Evolutionary conservation across 371 early-diverging fungal genomes (phyloP).

Genomic region (Syncephalastrum contaminatum): DNA sequence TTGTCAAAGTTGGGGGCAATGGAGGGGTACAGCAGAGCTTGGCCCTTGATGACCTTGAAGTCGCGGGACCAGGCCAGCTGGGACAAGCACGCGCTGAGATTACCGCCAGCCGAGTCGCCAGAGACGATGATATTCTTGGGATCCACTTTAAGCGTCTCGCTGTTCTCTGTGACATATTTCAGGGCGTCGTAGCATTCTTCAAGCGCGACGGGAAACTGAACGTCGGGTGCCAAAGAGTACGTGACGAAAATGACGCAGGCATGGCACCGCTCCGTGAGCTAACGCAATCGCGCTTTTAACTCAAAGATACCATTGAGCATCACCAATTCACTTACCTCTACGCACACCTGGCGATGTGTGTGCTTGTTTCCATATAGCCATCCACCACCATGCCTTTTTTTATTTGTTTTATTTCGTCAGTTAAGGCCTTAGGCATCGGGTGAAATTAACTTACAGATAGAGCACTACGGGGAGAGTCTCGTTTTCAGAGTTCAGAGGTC

Average conservation of each 20-base stretch:
- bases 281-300: too few species aligned
- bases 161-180: conserved; percentile 4
- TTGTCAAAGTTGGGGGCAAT: neutral
- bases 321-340: too few species aligned
- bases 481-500: conserved; percentile 13
- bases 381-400: conserved; percentile 20
- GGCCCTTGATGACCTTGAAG: conserved; percentile 6
- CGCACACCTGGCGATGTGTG: conserved; percentile 6
- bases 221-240: conserved; percentile 9
- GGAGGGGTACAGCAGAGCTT: conserved; percentile 9
- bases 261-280: too few species aligned
- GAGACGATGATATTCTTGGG: conserved; percentile 12
- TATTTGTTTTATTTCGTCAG: neutral
- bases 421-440: neutral
- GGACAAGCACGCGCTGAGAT: conserved; percentile 10
- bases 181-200: conserved; percentile 23
- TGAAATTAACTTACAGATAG: conserved; percentile 15
- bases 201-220: conserved; percentile 18
- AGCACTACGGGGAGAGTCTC: conserved; percentile 16
- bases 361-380: conserved; percentile 7
- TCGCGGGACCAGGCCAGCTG: too few species aligned
- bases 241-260: conserved; percentile 4
- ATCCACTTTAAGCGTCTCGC: conserved; percentile 3
- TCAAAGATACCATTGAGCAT: too few species aligned
- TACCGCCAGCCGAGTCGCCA: conserved; percentile 18